Conservation (phyloP, 1,139 yeast species). For the Protomyces lactucae-debilis region DNA sequence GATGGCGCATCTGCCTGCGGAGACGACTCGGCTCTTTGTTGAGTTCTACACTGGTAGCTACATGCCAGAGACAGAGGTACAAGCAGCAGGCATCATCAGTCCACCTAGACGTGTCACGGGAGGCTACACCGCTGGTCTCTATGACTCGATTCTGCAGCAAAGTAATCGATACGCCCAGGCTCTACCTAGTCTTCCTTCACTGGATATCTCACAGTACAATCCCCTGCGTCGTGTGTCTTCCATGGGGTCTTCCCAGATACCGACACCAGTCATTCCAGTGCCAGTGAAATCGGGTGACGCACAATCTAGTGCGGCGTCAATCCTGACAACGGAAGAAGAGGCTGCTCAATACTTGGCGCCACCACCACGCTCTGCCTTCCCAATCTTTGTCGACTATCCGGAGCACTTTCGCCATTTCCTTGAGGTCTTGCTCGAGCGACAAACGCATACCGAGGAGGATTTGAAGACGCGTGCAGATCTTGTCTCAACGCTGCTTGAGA, state of each 20-base stretch:
- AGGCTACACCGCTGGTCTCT: conserved; percentile 28
- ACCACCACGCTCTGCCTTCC: conserved; percentile 76
- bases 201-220: conserved; percentile 19
- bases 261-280: background rate
- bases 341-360: conserved; percentile 49
- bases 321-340: background rate
- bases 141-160: conserved; percentile 12
- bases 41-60: conserved; percentile 86
- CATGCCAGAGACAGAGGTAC: conserved; percentile 42
- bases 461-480: conserved; percentile 59
- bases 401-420: conserved; percentile 87
- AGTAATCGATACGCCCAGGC: conserved; percentile 18
- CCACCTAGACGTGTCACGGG: conserved; percentile 16
- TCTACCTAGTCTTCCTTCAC: conserved; percentile 13
- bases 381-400: conserved; percentile 78
- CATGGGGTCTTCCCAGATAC: background rate
- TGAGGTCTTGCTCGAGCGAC: conserved; percentile 60
- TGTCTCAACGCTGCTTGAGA: conserved; percentile 71
- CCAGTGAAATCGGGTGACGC: background rate
- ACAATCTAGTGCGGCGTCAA: background rate
- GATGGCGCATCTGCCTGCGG: conserved; percentile 66
- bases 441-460: conserved; percentile 25
- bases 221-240: conserved; percentile 8
- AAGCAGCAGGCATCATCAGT: background rate
- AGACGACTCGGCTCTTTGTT: conserved; percentile 74